Evolutionary conservation across 768 basidiomycete genomes (phyloP).

Genomic region (Lactifluus volemus): DNA sequence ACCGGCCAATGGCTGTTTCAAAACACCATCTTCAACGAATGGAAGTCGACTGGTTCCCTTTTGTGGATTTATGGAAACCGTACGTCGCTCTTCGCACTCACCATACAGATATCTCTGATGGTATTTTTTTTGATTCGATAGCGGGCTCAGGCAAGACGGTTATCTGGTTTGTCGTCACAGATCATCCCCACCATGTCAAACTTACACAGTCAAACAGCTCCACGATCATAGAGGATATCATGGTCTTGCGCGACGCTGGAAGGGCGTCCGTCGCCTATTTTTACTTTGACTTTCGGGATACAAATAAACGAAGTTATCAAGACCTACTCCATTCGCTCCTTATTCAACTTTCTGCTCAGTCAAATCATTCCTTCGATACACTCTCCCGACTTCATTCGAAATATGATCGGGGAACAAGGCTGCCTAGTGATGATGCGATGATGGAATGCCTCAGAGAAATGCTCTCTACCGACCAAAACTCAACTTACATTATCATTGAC

Average conservation of each 20-base stretch:
- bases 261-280: background rate
- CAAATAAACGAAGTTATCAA: background rate
- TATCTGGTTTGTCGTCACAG: background rate
- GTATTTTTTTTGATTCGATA: background rate
- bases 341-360: too few species aligned
- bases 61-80: constrained; percentile 1
- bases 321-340: too few species aligned
- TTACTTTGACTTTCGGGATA: background rate
- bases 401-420: too few species aligned
- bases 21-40: background rate
- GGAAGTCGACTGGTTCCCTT: background rate
- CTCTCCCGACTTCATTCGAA: too few species aligned
- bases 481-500: too few species aligned
- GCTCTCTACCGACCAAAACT: too few species aligned
- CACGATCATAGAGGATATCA: background rate
- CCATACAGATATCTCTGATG: background rate
- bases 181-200: background rate
- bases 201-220: background rate
- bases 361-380: too few species aligned
- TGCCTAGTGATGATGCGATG: too few species aligned
- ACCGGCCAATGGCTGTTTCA: background rate
- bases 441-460: too few species aligned
- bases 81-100: background rate
- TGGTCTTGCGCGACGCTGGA: background rate
- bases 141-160: constrained; percentile 2